These are phyloP conservation scores for Omphalotus guepiniiformis DNA, from an alignment of 768 basidiomycete genomes.

Conservation along the genomic window DNA sequence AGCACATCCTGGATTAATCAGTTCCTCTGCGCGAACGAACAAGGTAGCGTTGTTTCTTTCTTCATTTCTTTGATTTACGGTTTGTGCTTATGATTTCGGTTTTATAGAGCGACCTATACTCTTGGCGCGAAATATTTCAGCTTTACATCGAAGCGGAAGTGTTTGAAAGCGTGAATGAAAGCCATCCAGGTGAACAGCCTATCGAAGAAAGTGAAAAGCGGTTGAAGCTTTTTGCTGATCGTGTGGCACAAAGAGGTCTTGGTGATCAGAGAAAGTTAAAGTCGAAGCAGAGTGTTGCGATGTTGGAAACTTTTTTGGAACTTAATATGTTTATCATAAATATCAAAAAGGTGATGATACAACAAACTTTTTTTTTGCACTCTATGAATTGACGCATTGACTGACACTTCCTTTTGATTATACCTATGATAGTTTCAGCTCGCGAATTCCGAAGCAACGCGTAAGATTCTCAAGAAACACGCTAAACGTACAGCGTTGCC, in stretches of 20 bases:
- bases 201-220: constrained; percentile 67
- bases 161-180: constrained; percentile 71
- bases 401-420: background rate
- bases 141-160: constrained; percentile 83
- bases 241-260: constrained; percentile 52
- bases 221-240: constrained; percentile 57
- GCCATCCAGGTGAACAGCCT: constrained; percentile 60
- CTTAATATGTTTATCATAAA: constrained; percentile 78
- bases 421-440: constrained; percentile 57
- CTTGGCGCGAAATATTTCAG: constrained; percentile 88
- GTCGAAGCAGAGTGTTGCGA: constrained; percentile 50
- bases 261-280: constrained; percentile 51
- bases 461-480: constrained; percentile 94
- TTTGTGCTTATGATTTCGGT: background rate
- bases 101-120: constrained; percentile 64
- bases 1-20: constrained; percentile 32
- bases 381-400: no score
- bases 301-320: constrained; percentile 66
- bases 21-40: constrained; percentile 19
- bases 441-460: constrained; percentile 84
- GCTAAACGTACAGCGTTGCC: constrained; percentile 85
- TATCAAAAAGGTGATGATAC: constrained; percentile 64
- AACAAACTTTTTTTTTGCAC: background rate
- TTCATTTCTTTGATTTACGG: background rate
- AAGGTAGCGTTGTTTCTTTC: constrained; percentile 11